Evolutionary conservation across 495 filamentous ascomycete species (phyloP), one percentile per base, ranked within the genome.

Genomic region (Aspergillus saccharolyticus): DNA sequence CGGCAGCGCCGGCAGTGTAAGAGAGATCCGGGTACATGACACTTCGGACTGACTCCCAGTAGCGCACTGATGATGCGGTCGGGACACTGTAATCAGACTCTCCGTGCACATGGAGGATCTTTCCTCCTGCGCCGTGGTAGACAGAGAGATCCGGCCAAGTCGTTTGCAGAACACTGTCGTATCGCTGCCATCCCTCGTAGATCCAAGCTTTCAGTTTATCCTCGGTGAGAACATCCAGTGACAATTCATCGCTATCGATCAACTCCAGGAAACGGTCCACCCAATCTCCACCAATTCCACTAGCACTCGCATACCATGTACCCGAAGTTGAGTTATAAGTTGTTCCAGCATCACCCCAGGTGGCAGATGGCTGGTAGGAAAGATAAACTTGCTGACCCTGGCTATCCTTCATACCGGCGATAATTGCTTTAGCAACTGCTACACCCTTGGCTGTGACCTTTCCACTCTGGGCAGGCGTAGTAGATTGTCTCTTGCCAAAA

Each of bases 101-200:
- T 20, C 81, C 80, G 57, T 84, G 80, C 54, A 70, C 73, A 53
- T 75, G 76, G 4, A 82, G 47, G 39, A 84, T 58, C 62, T 83
- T 83, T 12, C 78, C 78, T 18, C 81, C 81, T 2, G 70, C 65
- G 0, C 63, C 28, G 21, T 77, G 65, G 59, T 77, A 82, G 0
- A 62, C 54, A 0, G 63, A 69, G 0, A 83, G 66, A 50, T 82
- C 79, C 15, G 79, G 77, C 71, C 70, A 78, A 5, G 65, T 67
- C 6, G 66, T 70, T 25, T 69, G 66, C 1, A 71, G 57, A 2
- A 54, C 53, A 20, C 59, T 57, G 15, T 46, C 54, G 47, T 66
- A 60, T 21, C 60, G 56, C 39, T 56, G 16, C 66, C 56, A 56
- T 7, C 58, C 63, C 17, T 22, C 28, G 12, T 65, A 22, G 61